These are phyloP conservation scores for Bolboschoenoplectus hybrid DNA, from an alignment of 202 grass and related monocot species.

Conservation along the genomic window DNA sequence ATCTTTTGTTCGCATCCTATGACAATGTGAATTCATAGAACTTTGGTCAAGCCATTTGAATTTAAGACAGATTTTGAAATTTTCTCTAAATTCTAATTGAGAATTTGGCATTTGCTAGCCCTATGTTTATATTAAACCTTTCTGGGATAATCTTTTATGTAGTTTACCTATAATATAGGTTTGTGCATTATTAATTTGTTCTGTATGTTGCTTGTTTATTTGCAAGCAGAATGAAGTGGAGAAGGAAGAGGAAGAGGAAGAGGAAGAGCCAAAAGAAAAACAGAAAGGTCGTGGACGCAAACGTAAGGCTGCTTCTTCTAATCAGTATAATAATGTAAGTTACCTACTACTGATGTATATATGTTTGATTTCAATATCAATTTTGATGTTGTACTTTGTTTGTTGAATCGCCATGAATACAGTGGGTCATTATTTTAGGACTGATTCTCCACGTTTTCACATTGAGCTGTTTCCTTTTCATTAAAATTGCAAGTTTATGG, in stretches of 20 bases:
- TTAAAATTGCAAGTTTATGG: not conserved
- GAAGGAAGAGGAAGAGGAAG: constrained; percentile 43
- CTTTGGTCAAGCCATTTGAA: not conserved
- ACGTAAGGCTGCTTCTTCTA: constrained; percentile 52
- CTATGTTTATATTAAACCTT: not conserved
- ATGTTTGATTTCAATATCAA: constrained; percentile 8
- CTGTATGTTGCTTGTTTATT: constrained; percentile 12
- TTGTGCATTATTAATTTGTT: constrained; percentile 26
- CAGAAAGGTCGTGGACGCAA: constrained; percentile 67
- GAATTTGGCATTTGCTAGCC: not conserved
- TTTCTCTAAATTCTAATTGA: constrained; percentile 5
- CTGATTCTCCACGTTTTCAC: not conserved
- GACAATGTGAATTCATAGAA: not conserved
- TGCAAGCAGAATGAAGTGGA: constrained; percentile 44
- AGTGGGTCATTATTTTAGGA: constrained; percentile 15
- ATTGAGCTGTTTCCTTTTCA: constrained; percentile 9
- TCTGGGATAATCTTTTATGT: not conserved
- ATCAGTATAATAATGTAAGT: constrained; percentile 85
- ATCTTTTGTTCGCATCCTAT: not conserved
- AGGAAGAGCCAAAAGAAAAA: constrained; percentile 48
- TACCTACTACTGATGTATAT: constrained; percentile 10
- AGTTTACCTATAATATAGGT: constrained; percentile 3
- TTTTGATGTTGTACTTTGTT: not conserved
- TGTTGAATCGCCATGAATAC: not conserved
- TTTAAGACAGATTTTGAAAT: not conserved